phyloP scores from a whole-genome alignment of 208 protist species.

The Porcisia hertigi region DNA sequence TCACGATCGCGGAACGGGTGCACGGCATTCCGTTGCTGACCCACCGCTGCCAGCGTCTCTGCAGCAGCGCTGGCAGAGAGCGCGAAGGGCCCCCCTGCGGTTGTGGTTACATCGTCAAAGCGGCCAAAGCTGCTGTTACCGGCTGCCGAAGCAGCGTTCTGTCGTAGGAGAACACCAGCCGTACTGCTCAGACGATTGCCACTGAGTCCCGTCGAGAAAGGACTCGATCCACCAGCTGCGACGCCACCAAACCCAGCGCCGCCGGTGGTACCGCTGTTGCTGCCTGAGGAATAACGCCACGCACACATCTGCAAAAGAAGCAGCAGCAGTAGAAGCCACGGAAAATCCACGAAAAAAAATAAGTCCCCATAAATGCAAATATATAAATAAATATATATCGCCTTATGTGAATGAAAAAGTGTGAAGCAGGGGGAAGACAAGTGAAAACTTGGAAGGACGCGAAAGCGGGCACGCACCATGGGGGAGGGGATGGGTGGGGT shows the following conservation, averaged over 20 bases:
- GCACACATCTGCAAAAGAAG: constrained; percentile 34
- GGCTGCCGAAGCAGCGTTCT: constrained; percentile 33
- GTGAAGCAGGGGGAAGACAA: neutral
- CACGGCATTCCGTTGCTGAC: constrained; percentile 10
- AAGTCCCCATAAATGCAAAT: neutral
- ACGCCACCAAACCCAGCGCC: constrained; percentile 13
- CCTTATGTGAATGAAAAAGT: neutral
- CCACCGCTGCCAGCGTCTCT: constrained; percentile 13
- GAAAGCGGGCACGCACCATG: neutral
- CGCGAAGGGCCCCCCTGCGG: constrained; percentile 6
- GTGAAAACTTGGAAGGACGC: neutral
- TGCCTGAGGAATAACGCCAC: constrained; percentile 53
- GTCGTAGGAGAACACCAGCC: constrained; percentile 59
- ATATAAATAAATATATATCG: neutral
- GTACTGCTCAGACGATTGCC: constrained; percentile 7
- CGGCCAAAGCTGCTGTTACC: constrained; percentile 5
- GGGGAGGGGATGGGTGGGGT: neutral
- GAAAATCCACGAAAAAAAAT: neutral
- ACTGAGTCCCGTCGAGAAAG: constrained; percentile 19
- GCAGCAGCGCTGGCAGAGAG: constrained; percentile 15
- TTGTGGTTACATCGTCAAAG: neutral
- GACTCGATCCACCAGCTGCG: neutral
- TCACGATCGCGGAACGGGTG: constrained; percentile 11
- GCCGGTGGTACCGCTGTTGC: constrained; percentile 10
- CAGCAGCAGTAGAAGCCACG: neutral